Conservation (phyloP, 768 basidiomycete genomes). For the Mycena epipterygia region DNA sequence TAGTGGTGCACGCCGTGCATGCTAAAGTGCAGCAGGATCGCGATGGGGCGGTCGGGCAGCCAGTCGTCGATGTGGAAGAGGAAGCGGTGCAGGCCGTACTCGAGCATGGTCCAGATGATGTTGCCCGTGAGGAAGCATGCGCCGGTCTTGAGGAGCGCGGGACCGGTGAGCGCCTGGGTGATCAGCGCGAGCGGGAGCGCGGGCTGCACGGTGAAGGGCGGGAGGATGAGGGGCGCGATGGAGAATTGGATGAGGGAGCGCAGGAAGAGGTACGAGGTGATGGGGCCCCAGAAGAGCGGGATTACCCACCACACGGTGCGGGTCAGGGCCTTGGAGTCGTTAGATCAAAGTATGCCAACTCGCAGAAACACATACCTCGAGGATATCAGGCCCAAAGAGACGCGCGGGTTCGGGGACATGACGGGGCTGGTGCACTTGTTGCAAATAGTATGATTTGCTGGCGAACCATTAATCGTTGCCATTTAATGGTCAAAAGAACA, state of each 20-base stretch:
- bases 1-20: constrained; percentile 98
- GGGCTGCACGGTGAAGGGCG: constrained; percentile 71
- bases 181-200: constrained; percentile 66
- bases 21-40: constrained; percentile 90
- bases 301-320: constrained; percentile 95
- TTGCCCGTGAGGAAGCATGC: constrained; percentile 88
- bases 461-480: neutral
- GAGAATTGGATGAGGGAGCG: constrained; percentile 90
- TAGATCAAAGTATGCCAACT: neutral
- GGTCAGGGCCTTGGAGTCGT: constrained; percentile 72
- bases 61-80: constrained; percentile 94
- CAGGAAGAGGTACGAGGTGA: constrained; percentile 81
- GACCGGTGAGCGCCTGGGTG: constrained; percentile 60
- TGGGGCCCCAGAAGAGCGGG: constrained; percentile 92
- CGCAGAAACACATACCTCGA: constrained; percentile 72
- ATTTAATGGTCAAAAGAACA: constrained; percentile 33
- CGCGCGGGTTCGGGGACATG: constrained; percentile 88
- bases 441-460: constrained; percentile 94
- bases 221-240: constrained; percentile 60
- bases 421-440: constrained; percentile 97
- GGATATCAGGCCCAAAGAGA: constrained; percentile 84
- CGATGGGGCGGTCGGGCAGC: constrained; percentile 86
- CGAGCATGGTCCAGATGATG: constrained; percentile 93
- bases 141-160: constrained; percentile 64
- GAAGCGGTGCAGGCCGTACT: constrained; percentile 95